Evolutionary conservation across 2,329 filamentous ascomycete genomes (phyloP), one percentile per base, ranked within the genome.

Genomic region (Hawksworthiomyces lignivorus): DNA sequence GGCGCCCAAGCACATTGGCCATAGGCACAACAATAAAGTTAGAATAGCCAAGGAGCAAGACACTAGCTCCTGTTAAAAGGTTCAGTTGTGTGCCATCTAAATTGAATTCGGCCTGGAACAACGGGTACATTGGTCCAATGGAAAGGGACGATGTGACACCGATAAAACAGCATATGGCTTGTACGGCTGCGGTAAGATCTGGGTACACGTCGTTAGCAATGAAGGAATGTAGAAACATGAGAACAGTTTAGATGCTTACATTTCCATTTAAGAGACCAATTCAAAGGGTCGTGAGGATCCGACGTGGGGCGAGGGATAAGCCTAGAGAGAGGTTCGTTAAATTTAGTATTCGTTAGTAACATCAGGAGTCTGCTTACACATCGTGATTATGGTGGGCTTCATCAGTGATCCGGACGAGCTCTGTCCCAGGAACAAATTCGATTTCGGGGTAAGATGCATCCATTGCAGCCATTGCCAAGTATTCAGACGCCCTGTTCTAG

Each of bases 301-400:
- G 58, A 56, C 17, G 62, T 65, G 1, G 68, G 67, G 20, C 59
- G 57, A 11, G 68, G 68, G 19, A 68, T 56, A 10, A 69, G 52
- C 15, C 65, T 55, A n/a, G n/a, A n/a, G n/a, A n/a, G n/a, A n/a
- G n/a, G n/a, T n/a, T n/a, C n/a, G n/a, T n/a, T n/a, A n/a, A n/a
- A n/a, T 5, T 14, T 14, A 15, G 19, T 18, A 19, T 26, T 33
- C n/a, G 21, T 69, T 59, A 2, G 72, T 68, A 22, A 64, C 3
- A 7, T 7, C 18, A 7, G 33, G 3, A 18, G 30, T 57, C 14
- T 26, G 21, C 60, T 20, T 51, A 52, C 22, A 56, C 53, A 19
- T 65, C 64, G 48, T 79, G 79, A 51, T 79, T 72, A 51, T 80
- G 80, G 55, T 79, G 75, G 56, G 77, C 72, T 2, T 61, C 62